Percentiles rank a stretch among this genome's conserved stretches.
Evolutionary conservation across 371 early-diverging fungal species (phyloP).

Genomic region (Amoeboaphelidium protococcarum): DNA sequence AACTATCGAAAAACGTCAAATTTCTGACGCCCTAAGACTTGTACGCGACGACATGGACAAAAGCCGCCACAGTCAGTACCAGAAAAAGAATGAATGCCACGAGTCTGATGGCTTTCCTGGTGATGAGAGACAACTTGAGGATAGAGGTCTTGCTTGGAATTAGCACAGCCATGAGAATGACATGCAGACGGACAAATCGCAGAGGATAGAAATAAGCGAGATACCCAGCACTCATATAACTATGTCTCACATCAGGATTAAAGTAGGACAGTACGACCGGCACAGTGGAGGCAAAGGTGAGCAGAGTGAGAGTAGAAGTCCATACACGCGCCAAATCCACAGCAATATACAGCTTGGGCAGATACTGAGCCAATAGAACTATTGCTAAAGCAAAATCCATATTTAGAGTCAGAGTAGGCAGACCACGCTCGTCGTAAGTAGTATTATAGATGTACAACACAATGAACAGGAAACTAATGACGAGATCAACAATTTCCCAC

Average conservation of each 20-base stretch:
- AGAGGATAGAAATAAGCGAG: constrained; percentile 30
- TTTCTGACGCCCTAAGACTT: constrained; percentile 11
- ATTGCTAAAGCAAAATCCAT: constrained; percentile 16
- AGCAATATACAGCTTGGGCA: constrained; percentile 20
- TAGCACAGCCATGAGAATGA: constrained; percentile 15
- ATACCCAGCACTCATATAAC: constrained; percentile 24
- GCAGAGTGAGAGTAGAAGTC: constrained; percentile 13
- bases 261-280: constrained; percentile 16
- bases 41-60: constrained; percentile 26
- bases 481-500: constrained; percentile 30
- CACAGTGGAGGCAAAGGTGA: constrained; percentile 20
- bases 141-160: constrained; percentile 23
- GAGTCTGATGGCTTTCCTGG: constrained; percentile 19
- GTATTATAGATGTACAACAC: constrained; percentile 16
- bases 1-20: constrained; percentile 29
- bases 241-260: background rate
- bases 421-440: background rate
- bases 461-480: constrained; percentile 17
- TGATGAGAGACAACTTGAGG: constrained; percentile 17
- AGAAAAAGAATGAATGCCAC: constrained; percentile 16
- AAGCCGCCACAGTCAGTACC: constrained; percentile 29
- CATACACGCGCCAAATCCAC: constrained; percentile 14
- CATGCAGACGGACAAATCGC: constrained; percentile 30
- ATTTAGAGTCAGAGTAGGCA: constrained; percentile 2
- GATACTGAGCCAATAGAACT: constrained; percentile 16